Evolutionary conservation across 2,329 filamentous ascomycete species (phyloP).

Genomic region (Trichoderma sp.): DNA sequence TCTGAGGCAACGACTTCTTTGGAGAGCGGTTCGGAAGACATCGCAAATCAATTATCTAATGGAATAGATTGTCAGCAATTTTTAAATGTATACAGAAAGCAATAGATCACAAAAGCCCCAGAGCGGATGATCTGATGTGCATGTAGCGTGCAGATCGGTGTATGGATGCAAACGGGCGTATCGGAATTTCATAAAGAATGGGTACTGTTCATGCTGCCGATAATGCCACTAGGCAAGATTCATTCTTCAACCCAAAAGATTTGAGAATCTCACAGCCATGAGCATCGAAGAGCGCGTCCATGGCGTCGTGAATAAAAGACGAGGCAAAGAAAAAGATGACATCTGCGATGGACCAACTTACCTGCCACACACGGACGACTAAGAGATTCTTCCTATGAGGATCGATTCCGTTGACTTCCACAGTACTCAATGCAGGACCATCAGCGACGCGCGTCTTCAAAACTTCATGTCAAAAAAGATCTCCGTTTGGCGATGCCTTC

Average conservation of each 20-base stretch:
- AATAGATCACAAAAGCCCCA: not conserved
- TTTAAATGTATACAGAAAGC: no score
- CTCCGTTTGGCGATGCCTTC: not conserved
- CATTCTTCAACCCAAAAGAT: not conserved
- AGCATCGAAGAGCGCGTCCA: not conserved
- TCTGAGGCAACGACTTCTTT: not conserved
- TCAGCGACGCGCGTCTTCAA: not conserved
- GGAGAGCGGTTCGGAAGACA: not conserved
- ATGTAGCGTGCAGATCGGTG: not conserved
- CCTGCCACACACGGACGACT: not conserved
- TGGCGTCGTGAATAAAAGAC: not conserved
- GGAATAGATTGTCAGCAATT: not conserved
- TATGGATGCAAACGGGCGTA: not conserved
- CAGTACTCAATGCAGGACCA: not conserved
- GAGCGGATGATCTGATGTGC: not conserved
- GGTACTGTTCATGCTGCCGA: not conserved
- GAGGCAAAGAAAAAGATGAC: not conserved
- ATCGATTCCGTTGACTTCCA: not conserved
- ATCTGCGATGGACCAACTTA: not conserved
- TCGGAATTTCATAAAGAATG: not conserved
- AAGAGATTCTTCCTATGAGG: not conserved
- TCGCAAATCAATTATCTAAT: not conserved
- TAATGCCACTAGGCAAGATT: not conserved
- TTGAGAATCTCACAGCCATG: not conserved
- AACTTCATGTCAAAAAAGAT: not conserved